Percentiles rank a stretch among this genome's conserved stretches.
phyloP scores from a whole-genome alignment of 495 filamentous ascomycete genomes.

The Neurospora sp. region DNA sequence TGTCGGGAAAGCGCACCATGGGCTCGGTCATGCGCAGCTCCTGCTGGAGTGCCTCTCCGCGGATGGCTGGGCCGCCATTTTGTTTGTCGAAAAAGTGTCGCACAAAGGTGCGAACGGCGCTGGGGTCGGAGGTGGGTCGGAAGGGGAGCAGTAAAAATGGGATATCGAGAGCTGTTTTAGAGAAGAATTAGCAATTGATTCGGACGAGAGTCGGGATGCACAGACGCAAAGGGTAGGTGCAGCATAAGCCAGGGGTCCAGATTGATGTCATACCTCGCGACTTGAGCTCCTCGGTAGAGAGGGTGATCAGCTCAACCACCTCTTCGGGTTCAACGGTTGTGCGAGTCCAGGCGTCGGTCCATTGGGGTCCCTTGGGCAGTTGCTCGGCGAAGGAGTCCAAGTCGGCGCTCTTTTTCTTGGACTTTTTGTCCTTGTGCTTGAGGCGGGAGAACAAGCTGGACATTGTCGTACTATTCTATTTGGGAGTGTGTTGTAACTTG shows the following conservation, averaged over 20 bases:
- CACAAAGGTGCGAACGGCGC: constrained; percentile 81
- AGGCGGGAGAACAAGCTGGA: constrained; percentile 64
- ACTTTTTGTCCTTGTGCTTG: constrained; percentile 58
- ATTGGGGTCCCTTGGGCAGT: constrained; percentile 56
- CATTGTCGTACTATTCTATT: constrained; percentile 29
- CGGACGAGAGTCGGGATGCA: constrained; percentile 5
- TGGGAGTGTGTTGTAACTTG: constrained; percentile 6
- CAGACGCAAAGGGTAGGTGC: constrained; percentile 6
- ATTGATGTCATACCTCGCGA: constrained; percentile 60
- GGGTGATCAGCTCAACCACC: constrained; percentile 73
- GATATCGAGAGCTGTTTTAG: constrained; percentile 61
- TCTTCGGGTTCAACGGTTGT: constrained; percentile 83
- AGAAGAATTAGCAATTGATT: constrained; percentile 23
- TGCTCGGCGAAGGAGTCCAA: constrained; percentile 35
- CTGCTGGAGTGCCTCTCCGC: constrained; percentile 63
- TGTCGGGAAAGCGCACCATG: constrained; percentile 51
- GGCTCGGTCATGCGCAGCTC: constrained; percentile 91
- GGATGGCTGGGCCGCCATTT: constrained; percentile 44
- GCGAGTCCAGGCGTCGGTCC: constrained; percentile 84
- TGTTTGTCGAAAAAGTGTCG: constrained; percentile 75
- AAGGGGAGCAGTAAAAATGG: constrained; percentile 96
- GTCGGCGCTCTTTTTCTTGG: constrained; percentile 46
- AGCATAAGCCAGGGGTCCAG: constrained; percentile 8
- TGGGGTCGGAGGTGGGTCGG: constrained; percentile 83
- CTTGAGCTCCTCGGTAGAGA: constrained; percentile 86